A percentile compares a stretch with the other conserved stretches of the same genome.
These are phyloP conservation scores for Cupressus sempervirens DNA, from an alignment of 75 land plant species.

Conservation along the genomic window DNA sequence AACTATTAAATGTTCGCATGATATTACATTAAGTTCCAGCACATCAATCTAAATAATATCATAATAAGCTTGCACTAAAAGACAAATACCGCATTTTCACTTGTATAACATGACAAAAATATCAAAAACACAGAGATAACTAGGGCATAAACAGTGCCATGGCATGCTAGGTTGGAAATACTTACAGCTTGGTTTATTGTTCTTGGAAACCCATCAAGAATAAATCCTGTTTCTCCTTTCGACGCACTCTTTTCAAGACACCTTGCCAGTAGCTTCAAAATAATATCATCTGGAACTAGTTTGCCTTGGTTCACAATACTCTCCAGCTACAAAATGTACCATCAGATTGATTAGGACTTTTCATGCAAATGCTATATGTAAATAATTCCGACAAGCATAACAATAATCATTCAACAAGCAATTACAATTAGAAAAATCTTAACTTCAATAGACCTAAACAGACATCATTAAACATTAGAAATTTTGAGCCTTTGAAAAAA, in stretches of 20 bases:
- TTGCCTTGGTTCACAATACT: slow-evolving; percentile 73
- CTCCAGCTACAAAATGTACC: slow-evolving; percentile 1
- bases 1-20: neutral
- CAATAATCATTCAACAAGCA: neutral
- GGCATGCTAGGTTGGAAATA: neutral
- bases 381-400: neutral
- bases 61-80: neutral
- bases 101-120: neutral
- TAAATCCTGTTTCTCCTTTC: slow-evolving; percentile 77
- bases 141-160: neutral
- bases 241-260: slow-evolving; percentile 54
- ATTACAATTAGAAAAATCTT: no score
- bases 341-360: neutral
- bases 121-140: neutral
- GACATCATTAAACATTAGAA: neutral
- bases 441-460: neutral
- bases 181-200: slow-evolving; percentile 81
- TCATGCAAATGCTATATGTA: neutral
- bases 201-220: slow-evolving; percentile 90
- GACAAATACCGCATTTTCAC: neutral
- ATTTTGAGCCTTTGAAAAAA: neutral
- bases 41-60: neutral
- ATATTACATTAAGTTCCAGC: neutral
- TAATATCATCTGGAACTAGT: slow-evolving; percentile 72
- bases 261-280: slow-evolving; percentile 53